Percentiles rank a stretch among this genome's conserved stretches.
These are phyloP conservation scores for Pugionium cornutum DNA, from an alignment of 345 rosid genomes.

Conservation along the genomic window DNA sequence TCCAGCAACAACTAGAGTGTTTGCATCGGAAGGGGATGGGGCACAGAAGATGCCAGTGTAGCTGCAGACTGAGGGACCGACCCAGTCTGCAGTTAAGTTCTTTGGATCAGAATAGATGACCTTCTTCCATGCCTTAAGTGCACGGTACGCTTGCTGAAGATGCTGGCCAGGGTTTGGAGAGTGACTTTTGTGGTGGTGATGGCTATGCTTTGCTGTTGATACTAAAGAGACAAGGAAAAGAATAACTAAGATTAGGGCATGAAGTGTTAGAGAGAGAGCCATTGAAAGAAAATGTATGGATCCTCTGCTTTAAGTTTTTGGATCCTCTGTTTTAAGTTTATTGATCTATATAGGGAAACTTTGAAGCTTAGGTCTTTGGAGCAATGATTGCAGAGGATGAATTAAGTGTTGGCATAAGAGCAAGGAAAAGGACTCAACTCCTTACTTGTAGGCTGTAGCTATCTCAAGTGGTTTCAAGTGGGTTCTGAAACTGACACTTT, in stretches of 20 bases:
- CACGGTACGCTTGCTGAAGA: conserved; percentile 69
- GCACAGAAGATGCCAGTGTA: conserved; percentile 70
- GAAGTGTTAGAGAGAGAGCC: conserved; percentile 36
- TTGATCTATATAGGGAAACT: conserved; percentile 38
- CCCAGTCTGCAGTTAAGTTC: conserved; percentile 77
- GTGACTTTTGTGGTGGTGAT: conserved; percentile 39
- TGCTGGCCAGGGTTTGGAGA: conserved; percentile 46
- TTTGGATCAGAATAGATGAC: conserved; percentile 83
- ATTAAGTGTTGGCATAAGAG: conserved; percentile 31
- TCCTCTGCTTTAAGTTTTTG: conserved; percentile 14
- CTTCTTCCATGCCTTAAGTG: conserved; percentile 71
- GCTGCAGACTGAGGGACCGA: conserved; percentile 69
- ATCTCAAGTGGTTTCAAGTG: conserved; percentile 79
- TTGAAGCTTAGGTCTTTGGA: conserved; percentile 37
- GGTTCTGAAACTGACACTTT: conserved; percentile 72
- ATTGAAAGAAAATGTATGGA: conserved; percentile 30
- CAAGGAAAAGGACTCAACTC: conserved; percentile 62
- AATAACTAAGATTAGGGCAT: conserved; percentile 21
- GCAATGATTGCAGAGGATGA: conserved; percentile 48
- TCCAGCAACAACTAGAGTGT: conserved; percentile 62
- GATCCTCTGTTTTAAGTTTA: conserved; percentile 15
- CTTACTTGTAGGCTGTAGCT: conserved; percentile 56
- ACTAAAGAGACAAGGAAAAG: conserved; percentile 38
- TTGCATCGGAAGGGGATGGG: conserved; percentile 48
- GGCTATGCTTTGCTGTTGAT: conserved; percentile 54